These are phyloP conservation scores for Geranium rotundifolium DNA, from an alignment of 345 rosid genomes.

Conservation along the genomic window DNA sequence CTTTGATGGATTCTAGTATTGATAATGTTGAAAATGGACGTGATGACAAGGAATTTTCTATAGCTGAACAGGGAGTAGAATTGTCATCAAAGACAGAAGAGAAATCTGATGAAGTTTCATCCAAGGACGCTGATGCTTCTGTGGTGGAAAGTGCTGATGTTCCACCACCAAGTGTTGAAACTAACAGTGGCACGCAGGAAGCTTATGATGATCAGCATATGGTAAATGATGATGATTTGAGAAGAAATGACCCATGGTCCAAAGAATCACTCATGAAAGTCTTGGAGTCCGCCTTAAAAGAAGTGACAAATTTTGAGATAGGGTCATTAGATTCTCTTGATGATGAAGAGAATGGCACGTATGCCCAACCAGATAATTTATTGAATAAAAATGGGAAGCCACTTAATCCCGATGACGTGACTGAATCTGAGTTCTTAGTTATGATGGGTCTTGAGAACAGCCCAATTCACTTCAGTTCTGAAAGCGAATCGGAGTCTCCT, in stretches of 20 bases:
- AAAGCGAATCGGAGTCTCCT: slow-evolving; percentile 91
- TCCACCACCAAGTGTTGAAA: slow-evolving; percentile 26
- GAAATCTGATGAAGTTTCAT: slow-evolving; percentile 16
- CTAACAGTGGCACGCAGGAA: slow-evolving; percentile 18
- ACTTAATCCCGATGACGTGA: slow-evolving; percentile 38
- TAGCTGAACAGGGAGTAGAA: slow-evolving; percentile 28
- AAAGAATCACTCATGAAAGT: slow-evolving; percentile 67
- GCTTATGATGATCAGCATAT: slow-evolving; percentile 12
- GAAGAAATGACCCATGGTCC: slow-evolving; percentile 23
- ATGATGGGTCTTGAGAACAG: slow-evolving; percentile 74
- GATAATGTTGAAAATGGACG: slow-evolving; percentile 23
- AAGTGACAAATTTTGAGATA: slow-evolving; percentile 47
- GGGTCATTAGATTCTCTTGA: slow-evolving; percentile 45
- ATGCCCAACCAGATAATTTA: slow-evolving; percentile 17
- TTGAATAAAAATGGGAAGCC: slow-evolving; percentile 26
- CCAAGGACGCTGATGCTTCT: slow-evolving; percentile 13
- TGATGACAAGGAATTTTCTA: slow-evolving; percentile 32
- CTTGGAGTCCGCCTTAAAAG: slow-evolving; percentile 58
- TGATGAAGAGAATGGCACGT: slow-evolving; percentile 28
- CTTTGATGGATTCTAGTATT: slow-evolving; percentile 18
- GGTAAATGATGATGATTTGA: slow-evolving; percentile 16
- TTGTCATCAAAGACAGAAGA: slow-evolving; percentile 19
- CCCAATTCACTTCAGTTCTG: slow-evolving; percentile 58
- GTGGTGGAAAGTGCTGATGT: slow-evolving; percentile 20
- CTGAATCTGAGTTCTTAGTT: slow-evolving; percentile 65